Conservation (phyloP, 805 yeast species). For the Ogataea chonburiensis region DNA sequence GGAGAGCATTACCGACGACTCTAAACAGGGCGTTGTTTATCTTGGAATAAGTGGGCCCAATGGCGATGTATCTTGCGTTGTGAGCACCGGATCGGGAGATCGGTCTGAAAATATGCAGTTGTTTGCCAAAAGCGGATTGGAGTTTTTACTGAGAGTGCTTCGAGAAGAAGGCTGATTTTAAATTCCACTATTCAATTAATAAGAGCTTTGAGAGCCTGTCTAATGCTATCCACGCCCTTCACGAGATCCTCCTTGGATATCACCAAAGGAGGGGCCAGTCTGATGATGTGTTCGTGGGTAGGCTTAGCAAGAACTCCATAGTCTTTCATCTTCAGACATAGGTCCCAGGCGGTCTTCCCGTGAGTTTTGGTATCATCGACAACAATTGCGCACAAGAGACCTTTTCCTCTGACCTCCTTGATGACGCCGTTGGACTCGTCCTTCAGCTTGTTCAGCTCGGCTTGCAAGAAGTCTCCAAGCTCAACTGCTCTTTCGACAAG, state of each 20-base stretch:
- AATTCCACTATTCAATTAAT: constrained; percentile 46
- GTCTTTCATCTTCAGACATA: constrained; percentile 85
- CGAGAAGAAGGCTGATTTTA: constrained; percentile 22
- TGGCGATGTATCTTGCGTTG: constrained; percentile 48
- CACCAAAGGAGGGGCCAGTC: constrained; percentile 94
- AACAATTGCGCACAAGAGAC: constrained; percentile 86
- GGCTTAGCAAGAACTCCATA: constrained; percentile 93
- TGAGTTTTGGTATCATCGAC: constrained; percentile 80
- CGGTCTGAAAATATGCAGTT: constrained; percentile 70
- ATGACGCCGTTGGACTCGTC: constrained; percentile 52
- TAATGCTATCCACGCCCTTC: constrained; percentile 77
- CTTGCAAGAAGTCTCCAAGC: constrained; percentile 69
- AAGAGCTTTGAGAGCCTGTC: constrained; percentile 53
- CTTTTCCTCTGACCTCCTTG: constrained; percentile 75
- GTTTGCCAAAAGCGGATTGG: constrained; percentile 68
- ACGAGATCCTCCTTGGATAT: constrained; percentile 82
- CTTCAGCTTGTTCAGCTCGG: constrained; percentile 54
- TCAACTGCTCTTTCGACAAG: constrained; percentile 73
- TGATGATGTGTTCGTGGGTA: constrained; percentile 91
- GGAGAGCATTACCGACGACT: constrained; percentile 29
- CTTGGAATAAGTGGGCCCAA: constrained; percentile 69
- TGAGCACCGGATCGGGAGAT: constrained; percentile 46
- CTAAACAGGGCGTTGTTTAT: constrained; percentile 63
- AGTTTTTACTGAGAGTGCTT: constrained; percentile 54
- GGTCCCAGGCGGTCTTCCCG: constrained; percentile 95